A percentile compares a stretch with the other conserved stretches of the same genome.
Evolutionary conservation across 208 protist genomes (phyloP).

Genomic region (Trichomonas gallinae): DNA sequence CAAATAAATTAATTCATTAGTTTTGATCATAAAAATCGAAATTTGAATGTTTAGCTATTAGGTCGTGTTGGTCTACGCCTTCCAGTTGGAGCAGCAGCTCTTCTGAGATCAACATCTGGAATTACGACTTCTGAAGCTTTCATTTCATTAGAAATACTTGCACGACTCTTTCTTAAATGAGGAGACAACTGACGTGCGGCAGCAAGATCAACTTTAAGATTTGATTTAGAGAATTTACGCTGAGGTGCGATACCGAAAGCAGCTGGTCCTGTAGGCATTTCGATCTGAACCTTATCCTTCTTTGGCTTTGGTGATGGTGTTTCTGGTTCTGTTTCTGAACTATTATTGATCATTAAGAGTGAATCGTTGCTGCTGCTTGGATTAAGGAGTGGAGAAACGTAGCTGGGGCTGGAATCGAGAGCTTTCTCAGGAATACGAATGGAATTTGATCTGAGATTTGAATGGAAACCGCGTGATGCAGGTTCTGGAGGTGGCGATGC

Average conservation of each 20-base stretch:
- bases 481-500: too few relatives aligned
- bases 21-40: too few relatives aligned
- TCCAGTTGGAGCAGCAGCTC: not conserved
- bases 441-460: not conserved
- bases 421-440: not conserved
- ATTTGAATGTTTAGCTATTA: not conserved
- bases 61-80: not conserved
- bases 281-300: not conserved
- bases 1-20: too few relatives aligned
- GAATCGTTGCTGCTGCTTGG: too few relatives aligned
- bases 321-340: not conserved
- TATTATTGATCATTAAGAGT: not conserved
- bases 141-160: not conserved
- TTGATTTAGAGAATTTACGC: not conserved
- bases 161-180: not conserved
- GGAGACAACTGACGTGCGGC: not conserved
- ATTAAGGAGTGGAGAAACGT: too few relatives aligned
- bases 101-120: not conserved
- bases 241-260: not conserved
- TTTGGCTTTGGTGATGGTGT: too few relatives aligned
- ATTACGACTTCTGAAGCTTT: not conserved
- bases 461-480: too few relatives aligned
- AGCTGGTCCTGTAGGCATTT: not conserved
- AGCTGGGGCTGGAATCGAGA: not conserved
- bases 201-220: not conserved